Conservation (phyloP, 768 basidiomycete species). For the Paxillus ammoniavirescens region DNA sequence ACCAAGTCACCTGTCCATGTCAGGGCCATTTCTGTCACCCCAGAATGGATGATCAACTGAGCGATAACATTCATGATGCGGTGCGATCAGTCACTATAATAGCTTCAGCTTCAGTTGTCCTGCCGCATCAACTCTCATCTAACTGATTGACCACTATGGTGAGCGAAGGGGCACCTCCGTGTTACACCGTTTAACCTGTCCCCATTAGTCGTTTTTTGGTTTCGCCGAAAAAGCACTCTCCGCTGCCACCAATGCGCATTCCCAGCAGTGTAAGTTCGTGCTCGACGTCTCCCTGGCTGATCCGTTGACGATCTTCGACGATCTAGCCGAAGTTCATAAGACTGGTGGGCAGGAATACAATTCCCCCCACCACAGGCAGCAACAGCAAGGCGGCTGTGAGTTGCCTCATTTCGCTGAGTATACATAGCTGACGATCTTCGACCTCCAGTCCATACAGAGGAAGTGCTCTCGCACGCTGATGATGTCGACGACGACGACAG, state of each 20-base stretch:
- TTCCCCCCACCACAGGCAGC: conserved; percentile 45
- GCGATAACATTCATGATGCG: conserved; percentile 1
- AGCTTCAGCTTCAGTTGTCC: conserved; percentile 6
- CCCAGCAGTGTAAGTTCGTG: conserved; percentile 8
- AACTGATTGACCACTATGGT: conserved; percentile 21
- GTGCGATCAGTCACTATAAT: conserved; percentile 12
- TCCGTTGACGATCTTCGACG: conserved; percentile 8
- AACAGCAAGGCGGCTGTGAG: conserved; percentile 25
- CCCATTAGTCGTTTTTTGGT: conserved; percentile 61
- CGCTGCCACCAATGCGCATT: conserved; percentile 37
- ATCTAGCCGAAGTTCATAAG: conserved; percentile 43
- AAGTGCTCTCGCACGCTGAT: conserved; percentile 55
- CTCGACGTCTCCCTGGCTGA: conserved; percentile 3
- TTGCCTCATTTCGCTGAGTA: conserved; percentile 6
- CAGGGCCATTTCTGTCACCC: conserved; percentile 14
- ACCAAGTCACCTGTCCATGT: background rate
- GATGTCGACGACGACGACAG: conserved; percentile 5
- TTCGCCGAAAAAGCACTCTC: conserved; percentile 67
- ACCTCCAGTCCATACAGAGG: conserved; percentile 57
- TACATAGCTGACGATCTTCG: conserved; percentile 3
- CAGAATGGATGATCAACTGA: conserved; percentile 15
- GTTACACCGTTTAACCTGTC: background rate
- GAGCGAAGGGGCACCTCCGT: background rate
- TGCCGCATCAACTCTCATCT: conserved; percentile 4
- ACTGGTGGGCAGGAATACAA: conserved; percentile 70